These are phyloP conservation scores for Lomentospora prolificans DNA, from an alignment of 2,329 filamentous ascomycete genomes.

Conservation along the genomic window DNA sequence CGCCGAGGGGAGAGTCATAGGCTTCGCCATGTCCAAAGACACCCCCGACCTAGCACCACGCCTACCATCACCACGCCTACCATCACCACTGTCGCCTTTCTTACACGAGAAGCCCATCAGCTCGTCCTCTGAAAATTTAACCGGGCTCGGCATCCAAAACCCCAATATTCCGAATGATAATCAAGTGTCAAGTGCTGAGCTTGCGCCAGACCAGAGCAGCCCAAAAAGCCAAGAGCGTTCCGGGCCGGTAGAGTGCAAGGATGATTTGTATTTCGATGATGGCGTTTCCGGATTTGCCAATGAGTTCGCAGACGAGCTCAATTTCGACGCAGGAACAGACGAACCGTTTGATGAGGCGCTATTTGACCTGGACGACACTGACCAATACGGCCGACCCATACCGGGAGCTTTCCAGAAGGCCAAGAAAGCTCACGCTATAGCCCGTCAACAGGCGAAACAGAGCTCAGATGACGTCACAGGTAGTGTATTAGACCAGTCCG, in stretches of 20 bases:
- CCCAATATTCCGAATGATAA: slow-evolving; percentile 13
- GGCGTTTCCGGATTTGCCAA: slow-evolving; percentile 41
- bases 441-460: slow-evolving; percentile 5
- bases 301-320: slow-evolving; percentile 37
- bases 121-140: slow-evolving; percentile 13
- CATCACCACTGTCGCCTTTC: neutral
- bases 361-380: slow-evolving; percentile 59
- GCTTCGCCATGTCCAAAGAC: slow-evolving; percentile 43
- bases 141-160: slow-evolving; percentile 35
- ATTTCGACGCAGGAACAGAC: slow-evolving; percentile 29
- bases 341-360: slow-evolving; percentile 62
- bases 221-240: neutral
- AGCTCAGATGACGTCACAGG: slow-evolving; percentile 35
- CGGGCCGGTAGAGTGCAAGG: slow-evolving; percentile 16
- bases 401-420: slow-evolving; percentile 47
- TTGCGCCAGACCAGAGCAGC: neutral
- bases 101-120: neutral
- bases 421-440: slow-evolving; percentile 22
- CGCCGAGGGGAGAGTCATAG: slow-evolving; percentile 43
- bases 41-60: slow-evolving; percentile 19
- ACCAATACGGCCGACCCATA: slow-evolving; percentile 50
- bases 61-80: slow-evolving; percentile 10
- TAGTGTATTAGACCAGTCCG: slow-evolving; percentile 33
- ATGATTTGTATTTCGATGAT: slow-evolving; percentile 63
- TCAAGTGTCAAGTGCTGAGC: no score